Base-by-base conservation (phyloP, 345 rosid genomes). In the Murraya koenigii region DNA sequence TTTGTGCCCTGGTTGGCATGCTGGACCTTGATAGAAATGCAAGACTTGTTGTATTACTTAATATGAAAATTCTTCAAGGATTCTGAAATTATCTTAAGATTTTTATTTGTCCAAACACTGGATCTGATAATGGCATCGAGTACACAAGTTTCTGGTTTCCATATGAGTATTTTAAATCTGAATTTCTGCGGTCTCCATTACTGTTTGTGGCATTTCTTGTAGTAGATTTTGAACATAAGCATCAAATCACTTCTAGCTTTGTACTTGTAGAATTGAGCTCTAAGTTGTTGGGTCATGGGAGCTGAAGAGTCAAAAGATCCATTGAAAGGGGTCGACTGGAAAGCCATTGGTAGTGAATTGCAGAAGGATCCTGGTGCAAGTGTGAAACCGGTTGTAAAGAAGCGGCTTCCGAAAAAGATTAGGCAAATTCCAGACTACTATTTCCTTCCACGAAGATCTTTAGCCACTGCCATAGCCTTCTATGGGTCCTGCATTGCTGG, bases 311-410 rank as follows among this genome's bases (percentile, higher is more conserved):
- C 88, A 1, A 92, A 87, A 77, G 97, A 92, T 68, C 97, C 98
- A n/a, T 89, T 95, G 82, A 88, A 89, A 77, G 97, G 95, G 69
- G 95, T 91, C 52, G 98, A 92, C 60, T 92, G 98, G 99, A 91
- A 87, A 71, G 93, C 85, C 8, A 78, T 87, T 66, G 97, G 93
- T 7, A 79, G 82, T 68, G 92, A 91, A 79, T 75, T 83, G 85
- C 94, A 90, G 86, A 93, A 89, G 79, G 86, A 89, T 64, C 91
- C 96, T 23, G 63, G 88, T 66, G 86, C 82, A 8, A 82, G 87
- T 64, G 80, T 78, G 8, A 90, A 92, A 82, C 75, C 70, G 63
- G 81, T 72, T 41, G 73, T n/a, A 80, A 92, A 89, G 84, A 92
- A 91, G 82, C 89, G 94, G 69, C 88, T 91, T 17, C 97, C 98